A percentile compares a stretch with the other conserved stretches of the same genome.
These are phyloP conservation scores for Fagopyrum esculentum DNA, from an alignment of 148 eudicot species.

Conservation along the genomic window DNA sequence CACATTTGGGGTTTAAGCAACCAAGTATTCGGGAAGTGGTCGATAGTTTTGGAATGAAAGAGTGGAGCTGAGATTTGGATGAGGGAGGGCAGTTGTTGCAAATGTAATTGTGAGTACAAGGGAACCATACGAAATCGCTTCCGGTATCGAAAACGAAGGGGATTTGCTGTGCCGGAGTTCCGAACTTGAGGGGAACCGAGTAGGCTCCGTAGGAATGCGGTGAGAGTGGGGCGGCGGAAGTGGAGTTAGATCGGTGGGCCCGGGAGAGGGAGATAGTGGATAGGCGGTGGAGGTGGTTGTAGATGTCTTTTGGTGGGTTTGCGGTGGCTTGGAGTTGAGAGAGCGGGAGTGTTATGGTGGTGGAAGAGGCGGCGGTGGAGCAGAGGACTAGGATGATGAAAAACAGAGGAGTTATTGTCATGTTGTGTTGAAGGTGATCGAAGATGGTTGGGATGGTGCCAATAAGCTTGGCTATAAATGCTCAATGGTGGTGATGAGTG, in stretches of 20 bases:
- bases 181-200: conserved; percentile 51
- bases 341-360: conserved; percentile 29
- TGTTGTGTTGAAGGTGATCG: not conserved
- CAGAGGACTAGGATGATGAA: not conserved
- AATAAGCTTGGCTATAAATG: not conserved
- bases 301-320: conserved; percentile 18
- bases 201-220: conserved; percentile 66
- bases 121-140: conserved; percentile 66
- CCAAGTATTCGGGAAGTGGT: conserved; percentile 46
- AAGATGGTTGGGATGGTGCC: not conserved
- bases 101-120: conserved; percentile 41
- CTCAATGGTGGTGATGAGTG: not conserved
- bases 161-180: conserved; percentile 51
- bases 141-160: conserved; percentile 67
- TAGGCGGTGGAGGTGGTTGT: conserved; percentile 27
- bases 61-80: conserved; percentile 15
- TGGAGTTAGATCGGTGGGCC: conserved; percentile 4
- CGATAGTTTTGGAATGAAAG: conserved; percentile 45
- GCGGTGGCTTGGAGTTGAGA: conserved; percentile 12
- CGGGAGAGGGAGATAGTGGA: conserved; percentile 4
- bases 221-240: conserved; percentile 26
- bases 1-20: conserved; percentile 51
- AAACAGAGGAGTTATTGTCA: not conserved
- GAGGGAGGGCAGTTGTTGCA: conserved; percentile 35
- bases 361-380: conserved; percentile 13